Conservation (phyloP, 805 yeast species). For the Martiniozyma abietophila region DNA sequence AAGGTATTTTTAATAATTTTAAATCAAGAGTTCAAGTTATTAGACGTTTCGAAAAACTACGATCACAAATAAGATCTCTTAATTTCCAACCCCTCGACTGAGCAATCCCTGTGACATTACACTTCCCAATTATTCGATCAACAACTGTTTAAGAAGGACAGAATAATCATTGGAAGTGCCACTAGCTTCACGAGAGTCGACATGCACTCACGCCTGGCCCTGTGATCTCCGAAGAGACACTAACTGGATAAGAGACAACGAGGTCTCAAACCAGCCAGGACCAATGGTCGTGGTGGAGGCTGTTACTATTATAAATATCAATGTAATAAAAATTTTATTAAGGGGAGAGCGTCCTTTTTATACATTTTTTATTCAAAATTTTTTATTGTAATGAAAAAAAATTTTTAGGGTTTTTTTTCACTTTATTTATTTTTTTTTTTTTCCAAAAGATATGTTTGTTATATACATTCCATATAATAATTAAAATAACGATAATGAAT, state of each 20-base stretch:
- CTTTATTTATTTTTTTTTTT: no score
- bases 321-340: neutral
- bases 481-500: no score
- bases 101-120: conserved; percentile 73
- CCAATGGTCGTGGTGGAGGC: conserved; percentile 30
- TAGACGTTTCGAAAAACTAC: conserved; percentile 8
- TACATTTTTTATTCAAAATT: neutral
- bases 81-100: conserved; percentile 95
- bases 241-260: conserved; percentile 9
- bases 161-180: conserved; percentile 12
- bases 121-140: conserved; percentile 21
- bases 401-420: conserved; percentile 3
- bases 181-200: conserved; percentile 32
- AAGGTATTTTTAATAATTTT: no score
- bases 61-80: conserved; percentile 26
- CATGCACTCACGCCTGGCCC: conserved; percentile 23
- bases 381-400: no score
- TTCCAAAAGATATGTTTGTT: no score
- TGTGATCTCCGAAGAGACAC: conserved; percentile 18
- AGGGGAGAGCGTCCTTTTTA: neutral
- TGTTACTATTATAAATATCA: conserved; percentile 20
- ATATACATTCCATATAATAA: no score
- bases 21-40: conserved; percentile 14
- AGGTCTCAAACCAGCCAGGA: conserved; percentile 15
- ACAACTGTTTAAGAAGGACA: conserved; percentile 23